These are phyloP conservation scores for Heterobasidion annosum DNA, from an alignment of 1,284 basidiomycete genomes.

Conservation along the genomic window DNA sequence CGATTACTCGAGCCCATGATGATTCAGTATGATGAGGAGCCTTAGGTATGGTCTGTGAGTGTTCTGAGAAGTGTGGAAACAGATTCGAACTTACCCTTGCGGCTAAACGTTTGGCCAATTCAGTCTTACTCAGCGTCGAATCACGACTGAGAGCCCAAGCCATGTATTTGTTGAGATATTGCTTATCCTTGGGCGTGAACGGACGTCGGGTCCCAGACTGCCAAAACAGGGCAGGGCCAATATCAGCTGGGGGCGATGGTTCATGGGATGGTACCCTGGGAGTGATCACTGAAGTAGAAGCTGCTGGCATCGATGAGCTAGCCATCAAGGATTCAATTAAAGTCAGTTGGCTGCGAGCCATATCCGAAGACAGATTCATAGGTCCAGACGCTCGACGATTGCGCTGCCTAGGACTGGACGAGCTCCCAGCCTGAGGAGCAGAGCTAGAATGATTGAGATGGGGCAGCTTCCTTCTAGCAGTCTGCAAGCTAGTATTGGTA, in stretches of 20 bases:
- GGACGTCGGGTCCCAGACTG: slow-evolving; percentile 35
- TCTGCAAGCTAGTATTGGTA: too few relatives aligned
- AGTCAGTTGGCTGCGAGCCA: too few relatives aligned
- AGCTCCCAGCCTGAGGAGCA: too few relatives aligned
- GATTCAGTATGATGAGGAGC: slow-evolving; percentile 15
- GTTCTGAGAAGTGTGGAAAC: not conserved
- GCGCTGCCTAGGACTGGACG: too few relatives aligned
- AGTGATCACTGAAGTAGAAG: not conserved
- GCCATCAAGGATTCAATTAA: too few relatives aligned
- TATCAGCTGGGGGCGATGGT: slow-evolving; percentile 50
- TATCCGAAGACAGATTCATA: too few relatives aligned
- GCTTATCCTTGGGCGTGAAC: slow-evolving; percentile 55
- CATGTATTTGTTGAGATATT: slow-evolving; percentile 56
- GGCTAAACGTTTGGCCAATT: slow-evolving; percentile 44
- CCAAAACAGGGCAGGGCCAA: slow-evolving; percentile 19
- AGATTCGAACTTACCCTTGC: slow-evolving; percentile 33
- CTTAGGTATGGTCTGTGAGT: slow-evolving; percentile 9
- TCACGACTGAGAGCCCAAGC: slow-evolving; percentile 47
- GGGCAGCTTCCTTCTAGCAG: too few relatives aligned
- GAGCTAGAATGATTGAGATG: too few relatives aligned
- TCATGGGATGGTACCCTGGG: slow-evolving; percentile 51
- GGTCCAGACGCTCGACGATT: too few relatives aligned
- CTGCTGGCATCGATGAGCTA: too few relatives aligned
- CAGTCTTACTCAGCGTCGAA: slow-evolving; percentile 37
- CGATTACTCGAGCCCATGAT: slow-evolving; percentile 2